Base-by-base conservation (phyloP, 495 filamentous ascomycete genomes). In the Hypomontagnella submonticulosa region DNA sequence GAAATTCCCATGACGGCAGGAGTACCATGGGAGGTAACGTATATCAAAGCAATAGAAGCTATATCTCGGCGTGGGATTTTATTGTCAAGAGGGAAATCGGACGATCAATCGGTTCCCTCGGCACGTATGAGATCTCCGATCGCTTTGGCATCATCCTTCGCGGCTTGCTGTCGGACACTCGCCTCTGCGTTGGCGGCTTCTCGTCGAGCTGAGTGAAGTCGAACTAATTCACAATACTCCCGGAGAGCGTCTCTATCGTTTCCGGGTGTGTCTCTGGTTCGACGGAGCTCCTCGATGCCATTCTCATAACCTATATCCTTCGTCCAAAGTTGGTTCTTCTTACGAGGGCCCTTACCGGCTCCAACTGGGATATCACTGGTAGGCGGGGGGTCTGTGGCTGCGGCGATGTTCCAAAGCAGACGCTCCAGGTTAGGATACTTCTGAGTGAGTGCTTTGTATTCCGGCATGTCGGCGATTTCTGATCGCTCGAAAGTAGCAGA, bases 61-160 rank as follows among this genome's bases (percentile, higher is more conserved):
- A 33, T 15, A 32, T 20, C 23, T 18, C 16, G 19, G n/a, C 4
- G n/a, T 9, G 12, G 9, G 4, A 5, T 4, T 20, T 10, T 19
- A 15, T 41, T 7, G 4, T 10, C 19, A 23, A 18, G 3, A 9
- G n/a, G 46, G 12, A 7, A 52, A 9, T 4, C n/a, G 8, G 13
- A 42, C 30, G 12, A 19, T 11, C 16, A 20, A 6, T 42, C 50
- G 4, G 60, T 47, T 13, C 53, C 62, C 63, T 81, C 78, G 18
- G 74, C 70, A 37, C 70, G 58, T 38, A 80, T 20, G 27, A 82
- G 70, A 13, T 71, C 59, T 54, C 70, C 66, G 20, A 82, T 76
- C 10, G 71, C 54, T 58, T 64, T 69, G 6, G 69, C 65, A 44
- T 81, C 75, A 40, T 79, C 71, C 41, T 66, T 20, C 12, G 66